phyloP scores from a whole-genome alignment of 164 flowering plant species.

The Stephania yunnanensis region DNA sequence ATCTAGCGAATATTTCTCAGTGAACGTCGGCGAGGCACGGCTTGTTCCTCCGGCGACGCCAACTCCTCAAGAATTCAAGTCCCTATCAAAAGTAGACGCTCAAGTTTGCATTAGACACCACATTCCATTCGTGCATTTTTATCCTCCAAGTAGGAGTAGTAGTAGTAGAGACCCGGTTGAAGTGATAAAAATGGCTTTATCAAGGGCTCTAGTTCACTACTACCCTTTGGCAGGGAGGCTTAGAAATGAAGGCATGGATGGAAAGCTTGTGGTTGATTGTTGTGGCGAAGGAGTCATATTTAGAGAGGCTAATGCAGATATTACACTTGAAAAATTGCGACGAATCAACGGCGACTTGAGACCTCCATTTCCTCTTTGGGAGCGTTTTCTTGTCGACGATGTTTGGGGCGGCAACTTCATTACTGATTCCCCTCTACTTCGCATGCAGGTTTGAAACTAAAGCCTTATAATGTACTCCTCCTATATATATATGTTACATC shows the following conservation, averaged over 20 bases:
- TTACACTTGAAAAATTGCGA: slow-evolving; percentile 11
- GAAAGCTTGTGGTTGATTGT: slow-evolving; percentile 22
- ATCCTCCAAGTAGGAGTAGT: not conserved
- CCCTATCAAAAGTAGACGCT: slow-evolving; percentile 22
- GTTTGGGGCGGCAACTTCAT: slow-evolving; percentile 16
- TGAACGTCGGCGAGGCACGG: slow-evolving; percentile 12
- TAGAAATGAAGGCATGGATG: slow-evolving; percentile 11
- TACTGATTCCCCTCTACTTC: slow-evolving; percentile 20
- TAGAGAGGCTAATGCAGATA: slow-evolving; percentile 14
- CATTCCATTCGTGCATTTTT: slow-evolving; percentile 25
- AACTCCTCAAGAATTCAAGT: slow-evolving; percentile 23
- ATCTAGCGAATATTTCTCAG: not conserved
- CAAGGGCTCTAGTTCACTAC: slow-evolving; percentile 20
- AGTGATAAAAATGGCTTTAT: slow-evolving; percentile 15
- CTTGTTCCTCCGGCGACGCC: slow-evolving; percentile 13
- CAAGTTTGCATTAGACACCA: slow-evolving; percentile 22
- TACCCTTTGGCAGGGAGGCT: slow-evolving; percentile 22
- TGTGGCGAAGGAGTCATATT: slow-evolving; percentile 20
- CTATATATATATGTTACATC: no score
- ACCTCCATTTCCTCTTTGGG: slow-evolving; percentile 19
- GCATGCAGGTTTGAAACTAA: slow-evolving; percentile 17
- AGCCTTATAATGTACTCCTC: no score
- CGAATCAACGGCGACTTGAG: slow-evolving; percentile 12
- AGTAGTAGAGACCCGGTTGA: not conserved
- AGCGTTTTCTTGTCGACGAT: slow-evolving; percentile 18